These are phyloP conservation scores for Aspergillus sclerotialis DNA, from an alignment of 2,329 filamentous ascomycete species.

Conservation along the genomic window DNA sequence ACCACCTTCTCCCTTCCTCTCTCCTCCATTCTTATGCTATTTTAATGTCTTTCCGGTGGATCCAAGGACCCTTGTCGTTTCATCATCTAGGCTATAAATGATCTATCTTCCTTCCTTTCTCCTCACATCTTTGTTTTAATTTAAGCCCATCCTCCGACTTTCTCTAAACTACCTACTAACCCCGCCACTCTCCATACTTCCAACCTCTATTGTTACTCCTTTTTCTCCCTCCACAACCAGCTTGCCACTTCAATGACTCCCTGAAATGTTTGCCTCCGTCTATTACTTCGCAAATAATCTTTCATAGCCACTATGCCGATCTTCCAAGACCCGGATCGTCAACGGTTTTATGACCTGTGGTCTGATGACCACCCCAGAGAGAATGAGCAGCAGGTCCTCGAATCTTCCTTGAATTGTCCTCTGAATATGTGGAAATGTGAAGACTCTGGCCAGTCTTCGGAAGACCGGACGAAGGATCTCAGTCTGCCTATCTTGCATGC, in stretches of 20 bases:
- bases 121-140: neutral
- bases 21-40: neutral
- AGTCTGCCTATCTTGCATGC: constrained; percentile 17
- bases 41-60: too few species aligned
- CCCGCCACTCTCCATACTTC: too few species aligned
- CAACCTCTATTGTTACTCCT: neutral
- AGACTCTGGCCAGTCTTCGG: constrained; percentile 8
- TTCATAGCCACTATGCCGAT: constrained; percentile 25
- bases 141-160: too few species aligned
- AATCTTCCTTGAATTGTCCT: constrained; percentile 8
- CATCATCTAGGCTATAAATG: neutral
- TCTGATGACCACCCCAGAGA: constrained; percentile 15
- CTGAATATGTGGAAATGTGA: constrained; percentile 5
- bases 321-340: constrained; percentile 28
- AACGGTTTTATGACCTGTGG: constrained; percentile 19
- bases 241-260: constrained; percentile 10
- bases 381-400: constrained; percentile 3
- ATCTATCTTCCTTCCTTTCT: neutral
- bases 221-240: neutral
- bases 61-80: neutral
- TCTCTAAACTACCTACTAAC: too few species aligned
- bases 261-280: constrained; percentile 19
- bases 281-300: constrained; percentile 9
- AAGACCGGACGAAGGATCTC: constrained; percentile 9
- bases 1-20: neutral